Conservation (phyloP, 2,329 filamentous ascomycete genomes). For the Exophiala phaeomuriformis region DNA sequence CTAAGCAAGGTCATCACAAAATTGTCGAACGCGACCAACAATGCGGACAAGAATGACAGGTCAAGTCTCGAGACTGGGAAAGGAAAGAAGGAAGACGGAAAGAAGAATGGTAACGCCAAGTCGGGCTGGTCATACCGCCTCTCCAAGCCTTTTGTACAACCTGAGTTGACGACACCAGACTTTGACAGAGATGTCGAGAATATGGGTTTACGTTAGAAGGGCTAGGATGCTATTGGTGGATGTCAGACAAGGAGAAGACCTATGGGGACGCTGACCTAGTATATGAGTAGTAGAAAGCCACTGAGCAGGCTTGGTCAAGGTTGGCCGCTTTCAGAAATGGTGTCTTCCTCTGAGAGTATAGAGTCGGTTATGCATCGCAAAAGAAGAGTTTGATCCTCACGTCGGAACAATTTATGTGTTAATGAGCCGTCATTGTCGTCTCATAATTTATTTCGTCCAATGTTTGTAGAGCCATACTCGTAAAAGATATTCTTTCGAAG, state of each 20-base stretch:
- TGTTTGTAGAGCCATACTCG: no score
- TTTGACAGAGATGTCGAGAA: conserved; percentile 18
- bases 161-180: conserved; percentile 22
- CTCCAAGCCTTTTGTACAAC: conserved; percentile 21
- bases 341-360: no score
- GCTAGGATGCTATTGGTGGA: not conserved
- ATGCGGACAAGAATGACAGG: conserved; percentile 1
- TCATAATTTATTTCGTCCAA: no score
- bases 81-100: not conserved
- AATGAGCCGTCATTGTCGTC: no score
- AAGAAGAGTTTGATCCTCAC: no score
- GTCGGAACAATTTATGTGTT: no score
- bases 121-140: conserved; percentile 17
- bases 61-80: not conserved
- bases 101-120: conserved; percentile 2
- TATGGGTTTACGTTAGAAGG: not conserved
- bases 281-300: not conserved
- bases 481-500: no score
- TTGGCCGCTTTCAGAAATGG: no score
- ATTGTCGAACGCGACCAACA: conserved; percentile 3
- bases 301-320: no score
- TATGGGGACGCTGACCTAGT: not conserved
- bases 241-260: no score
- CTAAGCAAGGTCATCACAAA: conserved; percentile 12
- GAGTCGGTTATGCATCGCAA: no score